Evolutionary conservation across 345 rosid genomes (phyloP), one percentile per base, ranked within the genome.

Genomic region (Linum tenue): DNA sequence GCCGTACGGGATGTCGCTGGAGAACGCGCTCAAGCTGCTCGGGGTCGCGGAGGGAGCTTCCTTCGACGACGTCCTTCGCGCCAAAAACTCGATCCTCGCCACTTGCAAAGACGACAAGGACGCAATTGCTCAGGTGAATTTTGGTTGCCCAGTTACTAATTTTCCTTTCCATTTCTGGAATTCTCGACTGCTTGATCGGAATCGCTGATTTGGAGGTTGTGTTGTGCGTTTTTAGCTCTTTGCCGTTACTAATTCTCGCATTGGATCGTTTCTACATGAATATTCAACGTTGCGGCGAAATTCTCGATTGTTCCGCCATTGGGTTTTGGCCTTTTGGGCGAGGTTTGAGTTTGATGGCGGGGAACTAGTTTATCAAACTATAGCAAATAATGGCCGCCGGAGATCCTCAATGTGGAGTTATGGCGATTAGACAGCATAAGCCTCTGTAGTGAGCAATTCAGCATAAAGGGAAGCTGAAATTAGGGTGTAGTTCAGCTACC

Each of bases 1-100:
- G 9, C 90, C 96, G 43, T 90, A 73, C 68, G 96, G 86, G 80
- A 94, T 90, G 99, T 94, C 99, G 36, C 85, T 90, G 56, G 99
- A 94, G 81, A 85, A 71, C 80, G 97, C 99, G 1, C 82, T 86
- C n/a, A 86, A 84, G 84, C 95, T 94, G 3, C 96, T 90, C 48
- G 97, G 99, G 9, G 97, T 94, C 69, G 73, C 95, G 15, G 96
- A 88, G 66, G 79, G 77, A 7, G 88, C 96, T 39, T 90, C 97
- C 55, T 94, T 94, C 71, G 97, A 94, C 51, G 99, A 90, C 59
- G 83, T 94, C 48, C 97, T 94, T 65, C 82, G 97, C 77, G 96
- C 99, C 72, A 94, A 88, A 86, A 94, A 88, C 55, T 75, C 91
- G 50, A 77, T 85, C 67, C 62, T 94, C 53, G 87, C 91, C 39